Conservation (phyloP, 1,284 basidiomycete species). For the Melampsora americana region DNA sequence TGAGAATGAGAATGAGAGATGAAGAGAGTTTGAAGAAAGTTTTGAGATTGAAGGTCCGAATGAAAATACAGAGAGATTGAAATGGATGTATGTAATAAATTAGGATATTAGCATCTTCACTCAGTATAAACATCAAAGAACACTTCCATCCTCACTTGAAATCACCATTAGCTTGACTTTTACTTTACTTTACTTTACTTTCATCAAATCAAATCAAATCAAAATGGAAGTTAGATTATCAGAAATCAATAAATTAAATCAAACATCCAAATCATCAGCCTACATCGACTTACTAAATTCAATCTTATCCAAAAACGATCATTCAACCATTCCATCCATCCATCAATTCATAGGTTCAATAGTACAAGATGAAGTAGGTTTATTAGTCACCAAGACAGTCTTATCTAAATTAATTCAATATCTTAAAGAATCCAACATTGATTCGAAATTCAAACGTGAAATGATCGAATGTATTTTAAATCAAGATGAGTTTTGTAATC, state of each 20-base stretch:
- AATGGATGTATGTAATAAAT: too few relatives aligned
- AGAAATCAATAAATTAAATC: slow-evolving; percentile 27
- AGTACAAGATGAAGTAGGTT: slow-evolving; percentile 71
- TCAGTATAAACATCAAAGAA: too few relatives aligned
- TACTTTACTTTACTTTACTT: not conserved
- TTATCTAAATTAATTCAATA: slow-evolving; percentile 72
- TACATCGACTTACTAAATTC: slow-evolving; percentile 13
- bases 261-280: slow-evolving; percentile 15
- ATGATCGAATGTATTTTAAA: slow-evolving; percentile 69
- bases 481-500: slow-evolving; percentile 64
- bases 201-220: not conserved
- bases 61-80: too few relatives aligned
- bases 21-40: not conserved
- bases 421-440: slow-evolving; percentile 62
- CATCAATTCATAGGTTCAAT: slow-evolving; percentile 70
- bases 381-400: slow-evolving; percentile 79
- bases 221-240: slow-evolving; percentile 2
- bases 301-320: slow-evolving; percentile 3
- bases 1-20: not conserved
- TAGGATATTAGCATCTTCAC: too few relatives aligned
- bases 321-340: slow-evolving; percentile 63
- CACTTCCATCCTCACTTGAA: too few relatives aligned
- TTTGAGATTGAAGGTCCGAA: too few relatives aligned
- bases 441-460: slow-evolving; percentile 63
- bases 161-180: too few relatives aligned